Evolutionary conservation across 2,329 filamentous ascomycete genomes (phyloP).

Genomic region (Shiraia sp.): DNA sequence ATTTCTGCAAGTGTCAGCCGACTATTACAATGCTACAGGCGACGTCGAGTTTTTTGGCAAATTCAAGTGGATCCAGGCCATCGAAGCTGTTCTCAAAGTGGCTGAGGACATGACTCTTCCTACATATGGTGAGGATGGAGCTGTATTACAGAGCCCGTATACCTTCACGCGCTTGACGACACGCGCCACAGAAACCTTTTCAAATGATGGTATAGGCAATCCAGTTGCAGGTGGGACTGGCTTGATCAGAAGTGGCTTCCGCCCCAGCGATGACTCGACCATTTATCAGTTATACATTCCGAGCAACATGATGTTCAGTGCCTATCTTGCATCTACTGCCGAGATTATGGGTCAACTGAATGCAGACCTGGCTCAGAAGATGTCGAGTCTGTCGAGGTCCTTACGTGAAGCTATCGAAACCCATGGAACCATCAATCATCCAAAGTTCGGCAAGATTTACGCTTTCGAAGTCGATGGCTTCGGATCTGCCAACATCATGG

Average conservation of each 20-base stretch:
- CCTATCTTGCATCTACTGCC: conserved; percentile 60
- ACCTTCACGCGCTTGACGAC: conserved; percentile 50
- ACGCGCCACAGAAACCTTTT: conserved; percentile 52
- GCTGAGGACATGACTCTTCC: conserved; percentile 53
- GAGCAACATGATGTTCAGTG: conserved; percentile 72
- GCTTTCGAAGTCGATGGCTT: conserved; percentile 56
- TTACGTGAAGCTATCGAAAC: conserved; percentile 51
- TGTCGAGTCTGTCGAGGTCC: conserved; percentile 59
- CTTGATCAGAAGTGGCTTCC: conserved; percentile 54
- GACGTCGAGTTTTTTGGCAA: conserved; percentile 54
- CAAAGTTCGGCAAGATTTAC: conserved; percentile 47
- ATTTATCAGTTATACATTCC: conserved; percentile 56
- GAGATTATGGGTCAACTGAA: conserved; percentile 58
- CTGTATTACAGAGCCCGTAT: conserved; percentile 50
- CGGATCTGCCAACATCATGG: conserved; percentile 63
- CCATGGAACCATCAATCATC: conserved; percentile 47
- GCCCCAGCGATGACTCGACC: conserved; percentile 55
- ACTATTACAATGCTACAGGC: conserved; percentile 56
- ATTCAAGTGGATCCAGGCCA: conserved; percentile 52
- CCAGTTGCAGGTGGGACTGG: conserved; percentile 54
- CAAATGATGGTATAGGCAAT: conserved; percentile 59
- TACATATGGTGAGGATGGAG: conserved; percentile 53
- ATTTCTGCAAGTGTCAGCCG: conserved; percentile 54
- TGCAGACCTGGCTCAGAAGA: conserved; percentile 58
- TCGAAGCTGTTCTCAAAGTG: conserved; percentile 51